Conservation (phyloP, 2,329 filamentous ascomycete genomes). For the Biscogniauxia marginata region DNA sequence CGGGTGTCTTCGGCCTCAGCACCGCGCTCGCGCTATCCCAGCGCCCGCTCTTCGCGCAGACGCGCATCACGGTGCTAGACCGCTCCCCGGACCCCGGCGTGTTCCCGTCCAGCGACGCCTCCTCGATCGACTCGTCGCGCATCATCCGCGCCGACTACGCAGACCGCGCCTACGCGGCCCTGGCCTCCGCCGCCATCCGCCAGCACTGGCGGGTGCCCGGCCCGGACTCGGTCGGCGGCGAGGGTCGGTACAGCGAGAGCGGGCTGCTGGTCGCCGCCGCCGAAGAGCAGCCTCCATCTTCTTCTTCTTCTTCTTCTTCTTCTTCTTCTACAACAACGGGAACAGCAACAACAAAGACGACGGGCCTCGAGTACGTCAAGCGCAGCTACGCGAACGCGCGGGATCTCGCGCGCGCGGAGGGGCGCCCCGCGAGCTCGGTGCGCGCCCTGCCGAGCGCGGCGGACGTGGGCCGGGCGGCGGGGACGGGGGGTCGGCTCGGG, state of each 20-base stretch:
- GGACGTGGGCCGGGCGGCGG: slow-evolving; percentile 45
- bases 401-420: slow-evolving; percentile 43
- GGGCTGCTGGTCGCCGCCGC: slow-evolving; percentile 66
- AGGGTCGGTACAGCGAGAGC: slow-evolving; percentile 67
- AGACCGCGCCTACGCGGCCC: slow-evolving; percentile 69
- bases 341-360: slow-evolving; percentile 24
- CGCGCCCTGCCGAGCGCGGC: slow-evolving; percentile 43
- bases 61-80: slow-evolving; percentile 60
- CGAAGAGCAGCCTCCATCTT: too few relatives aligned
- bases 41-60: slow-evolving; percentile 53
- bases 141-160: slow-evolving; percentile 77
- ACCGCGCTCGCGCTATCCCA: slow-evolving; percentile 66
- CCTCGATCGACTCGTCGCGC: slow-evolving; percentile 62
- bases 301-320: too few relatives aligned
- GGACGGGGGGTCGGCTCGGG: slow-evolving; percentile 53
- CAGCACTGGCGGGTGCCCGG: slow-evolving; percentile 63
- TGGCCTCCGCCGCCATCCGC: slow-evolving; percentile 67
- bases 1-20: slow-evolving; percentile 46
- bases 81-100: slow-evolving; percentile 47
- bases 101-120: slow-evolving; percentile 59
- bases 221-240: slow-evolving; percentile 54
- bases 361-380: slow-evolving; percentile 57
- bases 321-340: slow-evolving; percentile 46
- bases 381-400: slow-evolving; percentile 62
- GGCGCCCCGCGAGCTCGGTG: slow-evolving; percentile 38